These are phyloP conservation scores for Cucumis sativus DNA, from an alignment of 306 rosid species.

Conservation along the genomic window Cucumber_9930_V3 NC_026655.2:1047001-1047500, in stretches of 20 bases:
- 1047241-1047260: conserved; percentile 50
- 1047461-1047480: conserved; percentile 43
- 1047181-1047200: conserved; percentile 53
- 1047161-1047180: conserved; percentile 45
- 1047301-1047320: conserved; percentile 35
- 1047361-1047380: conserved; percentile 78
- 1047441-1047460: conserved; percentile 65
- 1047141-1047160: conserved; percentile 45
- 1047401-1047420: conserved; percentile 57
- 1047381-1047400: conserved; percentile 37
- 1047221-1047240: conserved; percentile 50
- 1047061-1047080: too few relatives aligned
- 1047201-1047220: conserved; percentile 42
- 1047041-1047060: too few relatives aligned
- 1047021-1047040: too few relatives aligned
- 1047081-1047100: not conserved
- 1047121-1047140: conserved; percentile 57
- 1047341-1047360: conserved; percentile 56
- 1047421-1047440: conserved; percentile 39
- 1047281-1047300: conserved; percentile 54
- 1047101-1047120: conserved; percentile 83
- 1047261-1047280: conserved; percentile 50
- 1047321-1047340: conserved; percentile 40
- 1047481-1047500: conserved; percentile 25
- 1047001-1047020: too few relatives aligned